These are phyloP conservation scores for Alternaria sp. DNA, from an alignment of 2,329 filamentous ascomycete species.

Conservation along the genomic window DNA sequence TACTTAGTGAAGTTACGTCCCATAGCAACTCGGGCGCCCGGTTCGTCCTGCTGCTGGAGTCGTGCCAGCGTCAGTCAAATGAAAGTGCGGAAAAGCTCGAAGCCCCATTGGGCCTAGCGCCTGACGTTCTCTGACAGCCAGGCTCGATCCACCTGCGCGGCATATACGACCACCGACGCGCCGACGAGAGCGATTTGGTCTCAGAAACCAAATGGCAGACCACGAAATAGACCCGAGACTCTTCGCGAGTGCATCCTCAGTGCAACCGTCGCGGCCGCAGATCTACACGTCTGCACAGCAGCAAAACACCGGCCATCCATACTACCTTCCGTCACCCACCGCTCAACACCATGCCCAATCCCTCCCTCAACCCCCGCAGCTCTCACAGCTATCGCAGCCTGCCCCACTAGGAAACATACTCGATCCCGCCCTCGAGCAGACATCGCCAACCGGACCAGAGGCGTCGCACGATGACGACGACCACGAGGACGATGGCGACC, in stretches of 20 bases:
- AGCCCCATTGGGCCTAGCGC: background rate
- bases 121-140: background rate
- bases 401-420: constrained; percentile 31
- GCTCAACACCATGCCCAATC: constrained; percentile 29
- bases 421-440: constrained; percentile 46
- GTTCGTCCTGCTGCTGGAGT: background rate
- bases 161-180: constrained; percentile 29
- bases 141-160: constrained; percentile 4
- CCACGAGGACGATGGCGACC: constrained; percentile 40
- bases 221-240: constrained; percentile 44
- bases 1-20: background rate
- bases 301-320: constrained; percentile 37
- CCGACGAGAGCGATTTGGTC: constrained; percentile 18
- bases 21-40: no score
- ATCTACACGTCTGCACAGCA: constrained; percentile 38
- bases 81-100: background rate
- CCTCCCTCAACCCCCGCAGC: constrained; percentile 14
- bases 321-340: constrained; percentile 43
- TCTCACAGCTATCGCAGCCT: constrained; percentile 24
- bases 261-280: constrained; percentile 36
- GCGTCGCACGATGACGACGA: constrained; percentile 27
- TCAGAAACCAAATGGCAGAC: constrained; percentile 33
- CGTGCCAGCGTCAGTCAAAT: background rate
- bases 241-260: constrained; percentile 32
- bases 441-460: constrained; percentile 29